Evolutionary conservation across 208 protist genomes (phyloP).

Genomic region (Trypanosoma vivax): DNA sequence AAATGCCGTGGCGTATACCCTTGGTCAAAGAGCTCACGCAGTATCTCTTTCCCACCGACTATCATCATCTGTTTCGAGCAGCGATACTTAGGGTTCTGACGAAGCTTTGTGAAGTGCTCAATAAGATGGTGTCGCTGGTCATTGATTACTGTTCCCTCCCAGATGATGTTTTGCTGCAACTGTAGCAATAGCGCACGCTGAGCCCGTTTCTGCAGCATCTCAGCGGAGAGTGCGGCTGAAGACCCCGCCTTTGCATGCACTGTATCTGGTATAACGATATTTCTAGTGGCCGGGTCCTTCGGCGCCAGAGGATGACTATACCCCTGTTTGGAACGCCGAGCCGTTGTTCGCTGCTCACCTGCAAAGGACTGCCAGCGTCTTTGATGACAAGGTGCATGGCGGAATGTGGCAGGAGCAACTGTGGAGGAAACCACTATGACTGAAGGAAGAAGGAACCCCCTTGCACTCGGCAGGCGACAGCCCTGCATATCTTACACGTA

Average conservation of each 20-base stretch:
- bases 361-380: slow-evolving; percentile 40
- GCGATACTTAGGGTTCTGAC: slow-evolving; percentile 70
- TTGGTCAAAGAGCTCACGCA: slow-evolving; percentile 72
- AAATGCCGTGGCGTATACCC: slow-evolving; percentile 63
- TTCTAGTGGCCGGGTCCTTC: slow-evolving; percentile 63
- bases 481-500: neutral
- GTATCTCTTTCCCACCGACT: slow-evolving; percentile 64
- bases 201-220: slow-evolving; percentile 57
- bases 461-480: neutral
- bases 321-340: slow-evolving; percentile 36
- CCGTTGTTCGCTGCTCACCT: slow-evolving; percentile 39
- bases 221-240: slow-evolving; percentile 26
- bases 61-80: slow-evolving; percentile 66
- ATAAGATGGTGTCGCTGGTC: slow-evolving; percentile 60
- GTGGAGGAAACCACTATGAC: neutral
- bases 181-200: slow-evolving; percentile 62
- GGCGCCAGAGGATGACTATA: slow-evolving; percentile 69
- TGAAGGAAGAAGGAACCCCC: neutral
- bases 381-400: neutral
- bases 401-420: neutral
- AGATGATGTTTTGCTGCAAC: slow-evolving; percentile 80
- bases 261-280: slow-evolving; percentile 55
- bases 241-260: slow-evolving; percentile 29
- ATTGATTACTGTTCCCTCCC: slow-evolving; percentile 79
- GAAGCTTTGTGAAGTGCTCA: slow-evolving; percentile 74